A percentile compares a stretch with the other conserved stretches of the same genome.
These are phyloP conservation scores for Malassezia vespertilionis DNA, from an alignment of 1,284 basidiomycete genomes.

Conservation along the genomic window DNA sequence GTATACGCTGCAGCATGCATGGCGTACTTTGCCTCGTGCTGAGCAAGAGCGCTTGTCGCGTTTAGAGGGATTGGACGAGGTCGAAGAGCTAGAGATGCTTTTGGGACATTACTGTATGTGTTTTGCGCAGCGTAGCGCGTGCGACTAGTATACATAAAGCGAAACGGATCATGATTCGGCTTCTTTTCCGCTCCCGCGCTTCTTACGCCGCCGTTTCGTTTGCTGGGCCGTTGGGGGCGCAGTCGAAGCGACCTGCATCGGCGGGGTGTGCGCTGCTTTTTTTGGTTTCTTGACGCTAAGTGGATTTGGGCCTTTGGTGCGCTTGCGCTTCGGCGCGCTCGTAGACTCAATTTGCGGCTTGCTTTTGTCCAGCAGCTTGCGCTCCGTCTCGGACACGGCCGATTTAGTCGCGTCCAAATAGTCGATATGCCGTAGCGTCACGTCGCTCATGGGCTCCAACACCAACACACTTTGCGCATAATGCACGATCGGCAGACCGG, in stretches of 20 bases:
- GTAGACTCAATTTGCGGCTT: conserved; percentile 4
- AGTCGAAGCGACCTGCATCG: not conserved
- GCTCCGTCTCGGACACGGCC: conserved; percentile 19
- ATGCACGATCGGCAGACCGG: conserved; percentile 37
- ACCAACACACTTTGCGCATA: conserved; percentile 43
- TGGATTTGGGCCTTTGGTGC: conserved; percentile 79
- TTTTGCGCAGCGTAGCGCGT: conserved; percentile 5
- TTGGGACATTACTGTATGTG: conserved; percentile 39
- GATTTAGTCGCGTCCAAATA: conserved; percentile 26
- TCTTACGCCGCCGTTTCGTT: conserved; percentile 7
- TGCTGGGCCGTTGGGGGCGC: not conserved
- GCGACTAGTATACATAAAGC: not conserved
- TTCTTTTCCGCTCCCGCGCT: conserved; percentile 9
- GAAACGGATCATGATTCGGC: no score
- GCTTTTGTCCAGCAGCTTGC: conserved; percentile 16
- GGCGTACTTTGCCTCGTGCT: conserved; percentile 1
- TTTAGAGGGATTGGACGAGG: conserved; percentile 41
- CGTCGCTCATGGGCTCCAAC: conserved; percentile 40
- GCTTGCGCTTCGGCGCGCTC: conserved; percentile 55
- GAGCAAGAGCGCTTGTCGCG: conserved; percentile 21
- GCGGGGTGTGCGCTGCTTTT: conserved; percentile 1
- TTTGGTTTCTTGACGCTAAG: conserved; percentile 74
- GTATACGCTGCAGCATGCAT: conserved; percentile 1
- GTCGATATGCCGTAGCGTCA: conserved; percentile 28
- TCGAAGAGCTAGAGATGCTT: conserved; percentile 46